phyloP scores from a whole-genome alignment of 164 flowering plant species.

The Piper betle region DNA sequence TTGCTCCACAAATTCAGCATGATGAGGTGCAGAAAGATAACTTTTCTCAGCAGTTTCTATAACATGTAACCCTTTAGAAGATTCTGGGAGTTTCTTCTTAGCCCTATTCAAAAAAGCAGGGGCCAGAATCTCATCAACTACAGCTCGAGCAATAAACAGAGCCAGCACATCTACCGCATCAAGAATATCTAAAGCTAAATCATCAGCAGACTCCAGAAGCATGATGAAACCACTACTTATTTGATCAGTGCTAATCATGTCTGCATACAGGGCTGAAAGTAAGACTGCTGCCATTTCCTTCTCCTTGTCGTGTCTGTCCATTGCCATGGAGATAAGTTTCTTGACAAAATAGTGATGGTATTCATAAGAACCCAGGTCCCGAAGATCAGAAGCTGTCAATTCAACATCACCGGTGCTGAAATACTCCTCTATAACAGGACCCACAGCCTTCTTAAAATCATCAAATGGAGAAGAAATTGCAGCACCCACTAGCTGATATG shows the following conservation, averaged over 20 bases:
- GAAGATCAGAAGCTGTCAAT: conserved; percentile 74
- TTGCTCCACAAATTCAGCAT: conserved; percentile 94
- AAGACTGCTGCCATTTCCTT: conserved; percentile 98
- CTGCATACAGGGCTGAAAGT: conserved; percentile 85
- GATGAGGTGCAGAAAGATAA: conserved; percentile 96
- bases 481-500: conserved; percentile 83
- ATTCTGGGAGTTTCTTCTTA: conserved; percentile 45
- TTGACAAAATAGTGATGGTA: conserved; percentile 86
- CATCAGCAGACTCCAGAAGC: conserved; percentile 96
- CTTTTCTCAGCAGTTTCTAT: conserved; percentile 88
- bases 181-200: conserved; percentile 71
- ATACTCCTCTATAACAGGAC: conserved; percentile 78
- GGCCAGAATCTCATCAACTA: conserved; percentile 95
- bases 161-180: conserved; percentile 91
- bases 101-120: conserved; percentile 84
- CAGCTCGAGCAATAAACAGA: conserved; percentile 86
- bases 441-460: conserved; percentile 88
- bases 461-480: conserved; percentile 71
- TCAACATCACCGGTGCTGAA: conserved; percentile 80
- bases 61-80: conserved; percentile 67
- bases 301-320: conserved; percentile 97
- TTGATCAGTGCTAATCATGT: conserved; percentile 67
- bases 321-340: conserved; percentile 84
- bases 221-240: conserved; percentile 84
- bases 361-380: conserved; percentile 65